Evolutionary conservation across 2,329 filamentous ascomycete genomes (phyloP).

Genomic region (Cordyceps javanica): DNA sequence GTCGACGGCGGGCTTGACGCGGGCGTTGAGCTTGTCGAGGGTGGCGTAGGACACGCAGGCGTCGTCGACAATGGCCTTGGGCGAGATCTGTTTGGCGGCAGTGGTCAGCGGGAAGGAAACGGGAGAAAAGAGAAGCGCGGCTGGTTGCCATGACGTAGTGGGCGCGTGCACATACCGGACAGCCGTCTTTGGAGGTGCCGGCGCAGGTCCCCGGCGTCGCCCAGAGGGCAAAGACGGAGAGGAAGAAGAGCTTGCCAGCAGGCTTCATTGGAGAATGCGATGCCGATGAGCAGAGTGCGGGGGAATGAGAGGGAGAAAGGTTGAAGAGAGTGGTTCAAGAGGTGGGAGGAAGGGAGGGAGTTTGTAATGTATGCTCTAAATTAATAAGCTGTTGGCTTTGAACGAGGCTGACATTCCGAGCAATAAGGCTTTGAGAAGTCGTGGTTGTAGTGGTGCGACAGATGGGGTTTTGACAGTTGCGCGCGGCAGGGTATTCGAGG

Average conservation of each 20-base stretch:
- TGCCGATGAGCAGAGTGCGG: not conserved
- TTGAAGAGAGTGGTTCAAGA: not conserved
- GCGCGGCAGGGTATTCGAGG: too few relatives aligned
- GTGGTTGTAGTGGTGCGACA: not conserved
- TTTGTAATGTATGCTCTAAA: not conserved
- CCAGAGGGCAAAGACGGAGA: conserved; percentile 52
- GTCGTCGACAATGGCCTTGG: conserved; percentile 82
- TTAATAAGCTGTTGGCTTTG: conserved; percentile 7
- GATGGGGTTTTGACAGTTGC: too few relatives aligned
- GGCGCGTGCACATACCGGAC: conserved; percentile 41
- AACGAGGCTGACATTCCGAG: not conserved
- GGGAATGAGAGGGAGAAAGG: not conserved
- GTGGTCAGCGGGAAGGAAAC: conserved; percentile 38
- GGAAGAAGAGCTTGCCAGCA: conserved; percentile 48
- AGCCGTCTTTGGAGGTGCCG: conserved; percentile 38
- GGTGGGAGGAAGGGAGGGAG: not conserved
- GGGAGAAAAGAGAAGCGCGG: not conserved
- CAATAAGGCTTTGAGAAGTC: not conserved
- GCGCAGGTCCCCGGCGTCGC: conserved; percentile 40
- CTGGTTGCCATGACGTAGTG: conserved; percentile 1
- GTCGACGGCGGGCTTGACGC: conserved; percentile 69
- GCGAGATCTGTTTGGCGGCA: conserved; percentile 63
- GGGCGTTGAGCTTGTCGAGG: conserved; percentile 75
- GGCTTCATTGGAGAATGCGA: conserved; percentile 38
- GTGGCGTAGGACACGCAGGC: conserved; percentile 91